Base-by-base conservation (phyloP, 1,284 basidiomycete species). In the Malassezia nana region DNA sequence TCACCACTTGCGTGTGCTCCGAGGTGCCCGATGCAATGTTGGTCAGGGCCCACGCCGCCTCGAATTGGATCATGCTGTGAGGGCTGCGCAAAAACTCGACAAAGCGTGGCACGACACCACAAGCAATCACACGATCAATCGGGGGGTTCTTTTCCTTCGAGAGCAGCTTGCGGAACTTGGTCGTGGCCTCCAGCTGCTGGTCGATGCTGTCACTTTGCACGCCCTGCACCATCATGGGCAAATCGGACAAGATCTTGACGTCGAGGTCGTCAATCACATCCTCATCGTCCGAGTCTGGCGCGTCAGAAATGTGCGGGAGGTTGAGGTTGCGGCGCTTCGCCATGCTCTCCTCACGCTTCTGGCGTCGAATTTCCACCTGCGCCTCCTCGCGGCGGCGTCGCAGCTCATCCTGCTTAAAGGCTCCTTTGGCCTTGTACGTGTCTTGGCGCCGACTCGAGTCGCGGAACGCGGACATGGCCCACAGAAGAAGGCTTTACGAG, bases 91-190 rank as follows among this genome's bases (percentile, higher is more conserved):
- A 79, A 77, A 96, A 98, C 76, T 95, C 84, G 56, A 98, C 94
- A 67, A 99, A 98, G 58, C 92, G 87, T 56, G 89, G 87, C 31
- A 99, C 89, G 49, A 99, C 92, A 58, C 89, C 87, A 76, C 90
- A 94, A 69, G 90, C 88, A 75, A 99, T 98, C 65, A 99, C 94
- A 72, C 85, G 84, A 77, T 98, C 94, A 75, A 99, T 99, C n/a
- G 92, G 92, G 32, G 92, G 92, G 76, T 96, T 99, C 80, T 91
- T 92, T 79, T 99, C 92, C 80, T 99, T 99, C 65, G 92, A 96
- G 57, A 98, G 83, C 75, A 63, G 54, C 75, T 98, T 99, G 74
- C 94, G 84, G 81, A 98, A 98, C 78, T 89, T 94, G 69, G 78
- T 81, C 24, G 91, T 96, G 66, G 90, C 86, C 75, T 95, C 90